Evolutionary conservation across 2,329 filamentous ascomycete genomes (phyloP), one percentile per base, ranked within the genome.

Genomic region (Calonectria montana): DNA sequence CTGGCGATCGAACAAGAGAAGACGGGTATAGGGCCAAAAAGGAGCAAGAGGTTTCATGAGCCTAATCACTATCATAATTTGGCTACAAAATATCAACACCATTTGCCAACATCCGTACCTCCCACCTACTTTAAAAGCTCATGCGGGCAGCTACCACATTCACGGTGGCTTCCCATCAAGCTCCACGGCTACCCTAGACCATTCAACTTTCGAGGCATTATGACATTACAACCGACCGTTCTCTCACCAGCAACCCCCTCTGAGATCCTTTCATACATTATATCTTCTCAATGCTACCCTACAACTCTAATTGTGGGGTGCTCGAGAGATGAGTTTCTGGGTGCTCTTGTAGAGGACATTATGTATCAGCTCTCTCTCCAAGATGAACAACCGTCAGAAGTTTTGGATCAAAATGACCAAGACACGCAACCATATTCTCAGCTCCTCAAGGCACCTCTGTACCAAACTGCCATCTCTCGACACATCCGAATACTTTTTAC

Each of bases 271-370:
- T 85, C 88, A 65, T 88, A 91, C 80, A 83, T 96, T 65, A 83
- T 96, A 65, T 82, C 88, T 5, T 82, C 87, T 45, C 87, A 91
- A 70, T 76, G 81, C 4, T 82, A 89, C 67, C 90, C 90, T 2
- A 93, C 91, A 1, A 93, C 91, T 0, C 82, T 98, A 55, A 82
- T 98, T 71, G 84, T 98, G 73, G 95, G 94, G 82, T 91, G 89
- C 18, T 86, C 90, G 0, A 90, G 89, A 70, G 84, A 88, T 0
- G 86, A 88, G 2, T 97, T 98, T 78, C 81, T 95, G 13, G 80
- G 87, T 2, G 85, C 91, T 23, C 85, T 96, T 23, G 78, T 86
- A 43, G 78, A 86, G 15, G 87, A 91, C 31, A 80, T 91, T 57
- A 45, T 73, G 7, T 65, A 80, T 1, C 81, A 81, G 21, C 72